Percentiles rank a stretch among this genome's conserved stretches.
Conservation (phyloP, 1,139 yeast species). For the Nakaseomyces bracarensis region DNA sequence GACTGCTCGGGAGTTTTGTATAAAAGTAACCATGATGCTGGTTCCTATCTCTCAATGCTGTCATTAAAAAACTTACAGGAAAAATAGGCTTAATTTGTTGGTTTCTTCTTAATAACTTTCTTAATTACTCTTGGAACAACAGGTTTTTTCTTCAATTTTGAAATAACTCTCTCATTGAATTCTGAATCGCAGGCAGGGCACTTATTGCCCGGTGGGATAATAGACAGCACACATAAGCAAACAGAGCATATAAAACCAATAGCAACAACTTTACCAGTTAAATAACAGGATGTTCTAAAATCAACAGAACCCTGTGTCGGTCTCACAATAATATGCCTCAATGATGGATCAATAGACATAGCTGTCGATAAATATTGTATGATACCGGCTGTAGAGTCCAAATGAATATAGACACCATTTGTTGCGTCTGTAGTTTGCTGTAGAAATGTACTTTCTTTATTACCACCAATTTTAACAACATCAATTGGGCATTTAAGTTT, state of each 20-base stretch:
- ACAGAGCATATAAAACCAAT: slow-evolving; percentile 94
- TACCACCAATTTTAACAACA: slow-evolving; percentile 68
- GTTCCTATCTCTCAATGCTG: too few species aligned
- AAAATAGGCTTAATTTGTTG: neutral
- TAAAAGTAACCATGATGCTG: too few species aligned
- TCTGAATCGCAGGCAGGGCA: slow-evolving; percentile 67
- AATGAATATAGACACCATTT: slow-evolving; percentile 73
- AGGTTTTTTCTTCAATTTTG: slow-evolving; percentile 40
- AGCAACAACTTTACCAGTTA: slow-evolving; percentile 82
- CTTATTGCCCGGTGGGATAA: slow-evolving; percentile 43
- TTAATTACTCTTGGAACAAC: slow-evolving; percentile 20
- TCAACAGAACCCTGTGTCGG: slow-evolving; percentile 86
- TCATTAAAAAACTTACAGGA: too few species aligned
- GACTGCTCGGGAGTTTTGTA: too few species aligned
- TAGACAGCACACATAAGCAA: slow-evolving; percentile 62
- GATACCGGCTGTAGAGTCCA: slow-evolving; percentile 68
- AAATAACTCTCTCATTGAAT: slow-evolving; percentile 51
- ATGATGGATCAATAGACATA: slow-evolving; percentile 66
- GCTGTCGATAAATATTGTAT: slow-evolving; percentile 54
- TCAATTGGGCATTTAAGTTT: slow-evolving; percentile 85
- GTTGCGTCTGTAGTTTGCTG: slow-evolving; percentile 98
- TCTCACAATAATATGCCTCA: slow-evolving; percentile 62
- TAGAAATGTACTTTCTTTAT: slow-evolving; percentile 62
- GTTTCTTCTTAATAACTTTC: slow-evolving; percentile 9
- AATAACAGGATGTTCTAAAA: slow-evolving; percentile 88